These are phyloP conservation scores for Rhodotorula taiwanensis DNA, from an alignment of 768 basidiomycete species.

Conservation along the genomic window DNA sequence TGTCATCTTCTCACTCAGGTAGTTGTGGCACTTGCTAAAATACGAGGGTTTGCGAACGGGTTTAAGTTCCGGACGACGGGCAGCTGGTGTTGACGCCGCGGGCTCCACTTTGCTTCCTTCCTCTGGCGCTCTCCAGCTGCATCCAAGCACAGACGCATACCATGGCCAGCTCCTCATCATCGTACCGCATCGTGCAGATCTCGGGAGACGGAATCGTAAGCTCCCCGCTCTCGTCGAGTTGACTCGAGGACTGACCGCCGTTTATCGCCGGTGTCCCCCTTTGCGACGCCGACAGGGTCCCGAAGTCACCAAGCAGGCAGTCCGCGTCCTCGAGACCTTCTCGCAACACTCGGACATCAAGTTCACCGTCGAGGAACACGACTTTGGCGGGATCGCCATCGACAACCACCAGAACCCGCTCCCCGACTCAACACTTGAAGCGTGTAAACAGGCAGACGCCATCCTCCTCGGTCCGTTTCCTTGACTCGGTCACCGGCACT, in stretches of 20 bases:
- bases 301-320: slow-evolving; percentile 78
- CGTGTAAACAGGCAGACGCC: slow-evolving; percentile 88
- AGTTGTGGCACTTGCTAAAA: no score
- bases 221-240: background rate
- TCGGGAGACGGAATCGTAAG: slow-evolving; percentile 94
- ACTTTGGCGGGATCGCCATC: slow-evolving; percentile 89
- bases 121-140: no score
- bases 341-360: slow-evolving; percentile 58
- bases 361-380: slow-evolving; percentile 65
- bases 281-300: slow-evolving; percentile 56
- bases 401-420: slow-evolving; percentile 79
- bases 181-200: slow-evolving; percentile 75
- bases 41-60: no score
- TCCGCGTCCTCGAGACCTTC: slow-evolving; percentile 69
- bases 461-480: slow-evolving; percentile 74
- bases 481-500: background rate
- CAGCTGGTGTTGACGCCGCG: background rate
- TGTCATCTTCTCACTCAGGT: no score
- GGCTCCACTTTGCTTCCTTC: no score
- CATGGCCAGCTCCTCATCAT: slow-evolving; percentile 10
- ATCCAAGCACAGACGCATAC: no score
- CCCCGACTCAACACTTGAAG: slow-evolving; percentile 73
- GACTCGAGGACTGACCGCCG: no score
- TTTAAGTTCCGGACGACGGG: no score
- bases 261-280: no score